These are phyloP conservation scores for Picochlorum sp. DNA, from an alignment of 139 green algal genomes.

Conservation along the genomic window DNA sequence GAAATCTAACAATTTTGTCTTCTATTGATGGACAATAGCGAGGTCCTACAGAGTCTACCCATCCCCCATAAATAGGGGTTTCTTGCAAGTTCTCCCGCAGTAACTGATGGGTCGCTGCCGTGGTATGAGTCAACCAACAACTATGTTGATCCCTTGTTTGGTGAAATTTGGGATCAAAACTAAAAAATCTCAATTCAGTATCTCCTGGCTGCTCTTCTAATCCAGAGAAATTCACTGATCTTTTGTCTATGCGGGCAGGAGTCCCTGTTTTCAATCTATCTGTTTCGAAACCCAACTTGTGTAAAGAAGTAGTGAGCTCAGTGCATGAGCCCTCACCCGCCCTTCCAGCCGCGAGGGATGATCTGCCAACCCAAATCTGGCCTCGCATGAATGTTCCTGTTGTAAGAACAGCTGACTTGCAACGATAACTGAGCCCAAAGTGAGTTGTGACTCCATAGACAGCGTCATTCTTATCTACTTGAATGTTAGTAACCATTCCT, in stretches of 20 bases:
- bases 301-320: conserved; percentile 83
- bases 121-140: conserved; percentile 93
- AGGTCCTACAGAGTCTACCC: conserved; percentile 72
- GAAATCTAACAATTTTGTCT: conserved; percentile 96
- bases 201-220: conserved; percentile 38
- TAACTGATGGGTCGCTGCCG: conserved; percentile 77
- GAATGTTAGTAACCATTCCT: conserved; percentile 76
- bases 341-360: conserved; percentile 75
- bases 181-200: conserved; percentile 79
- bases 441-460: conserved; percentile 77
- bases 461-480: conserved; percentile 79
- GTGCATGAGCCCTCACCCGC: conserved; percentile 77
- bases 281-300: conserved; percentile 80
- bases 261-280: conserved; percentile 94
- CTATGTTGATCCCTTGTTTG: conserved; percentile 61
- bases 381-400: conserved; percentile 99
- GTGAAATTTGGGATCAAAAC: conserved; percentile 73
- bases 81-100: conserved; percentile 69
- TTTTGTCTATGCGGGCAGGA: conserved; percentile 78
- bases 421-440: conserved; percentile 82
- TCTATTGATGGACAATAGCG: conserved; percentile 97
- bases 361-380: conserved; percentile 85
- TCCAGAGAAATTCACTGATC: conserved; percentile 70
- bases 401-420: conserved; percentile 71
- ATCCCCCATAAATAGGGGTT: conserved; percentile 94